These are phyloP conservation scores for Phanerochaete sordida DNA, from an alignment of 768 basidiomycete genomes.

Conservation along the genomic window DNA sequence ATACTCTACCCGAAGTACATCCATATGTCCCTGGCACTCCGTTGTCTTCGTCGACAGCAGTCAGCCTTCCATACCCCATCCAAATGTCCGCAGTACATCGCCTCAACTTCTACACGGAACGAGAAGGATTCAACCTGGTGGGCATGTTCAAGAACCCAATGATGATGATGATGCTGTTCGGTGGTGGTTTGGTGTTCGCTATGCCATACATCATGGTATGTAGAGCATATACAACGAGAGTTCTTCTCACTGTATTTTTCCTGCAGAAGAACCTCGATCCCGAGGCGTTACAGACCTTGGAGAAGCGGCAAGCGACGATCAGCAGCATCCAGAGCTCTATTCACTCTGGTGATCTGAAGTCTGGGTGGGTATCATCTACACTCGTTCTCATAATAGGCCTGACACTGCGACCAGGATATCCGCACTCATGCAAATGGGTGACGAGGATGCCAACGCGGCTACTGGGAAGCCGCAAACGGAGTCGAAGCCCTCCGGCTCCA, in stretches of 20 bases:
- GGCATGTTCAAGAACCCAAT: conserved; percentile 82
- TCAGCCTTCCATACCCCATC: conserved; percentile 61
- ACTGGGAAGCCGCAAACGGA: conserved; percentile 7
- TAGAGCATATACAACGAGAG: not conserved
- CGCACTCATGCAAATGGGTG: conserved; percentile 35
- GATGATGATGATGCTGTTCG: conserved; percentile 75
- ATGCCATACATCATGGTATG: conserved; percentile 77
- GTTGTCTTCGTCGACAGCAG: conserved; percentile 50
- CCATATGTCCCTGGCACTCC: conserved; percentile 71
- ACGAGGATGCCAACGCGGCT: conserved; percentile 33
- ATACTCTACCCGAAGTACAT: conserved; percentile 46
- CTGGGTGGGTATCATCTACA: conserved; percentile 39
- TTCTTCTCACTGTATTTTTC: too few species aligned
- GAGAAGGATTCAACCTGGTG: conserved; percentile 68
- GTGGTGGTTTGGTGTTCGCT: conserved; percentile 61
- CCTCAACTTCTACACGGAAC: conserved; percentile 63
- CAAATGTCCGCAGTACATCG: conserved; percentile 50
- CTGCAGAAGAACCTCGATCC: conserved; percentile 74
- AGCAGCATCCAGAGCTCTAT: conserved; percentile 52
- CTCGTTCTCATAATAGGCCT: not conserved
- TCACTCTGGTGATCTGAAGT: conserved; percentile 55
- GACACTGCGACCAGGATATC: conserved; percentile 33
- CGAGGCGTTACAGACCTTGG: conserved; percentile 60
- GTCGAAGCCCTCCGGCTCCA: conserved; percentile 14
- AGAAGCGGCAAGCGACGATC: conserved; percentile 56